phyloP scores from a whole-genome alignment of 169 alveolate species.

The Sarcocystis neurona region DNA sequence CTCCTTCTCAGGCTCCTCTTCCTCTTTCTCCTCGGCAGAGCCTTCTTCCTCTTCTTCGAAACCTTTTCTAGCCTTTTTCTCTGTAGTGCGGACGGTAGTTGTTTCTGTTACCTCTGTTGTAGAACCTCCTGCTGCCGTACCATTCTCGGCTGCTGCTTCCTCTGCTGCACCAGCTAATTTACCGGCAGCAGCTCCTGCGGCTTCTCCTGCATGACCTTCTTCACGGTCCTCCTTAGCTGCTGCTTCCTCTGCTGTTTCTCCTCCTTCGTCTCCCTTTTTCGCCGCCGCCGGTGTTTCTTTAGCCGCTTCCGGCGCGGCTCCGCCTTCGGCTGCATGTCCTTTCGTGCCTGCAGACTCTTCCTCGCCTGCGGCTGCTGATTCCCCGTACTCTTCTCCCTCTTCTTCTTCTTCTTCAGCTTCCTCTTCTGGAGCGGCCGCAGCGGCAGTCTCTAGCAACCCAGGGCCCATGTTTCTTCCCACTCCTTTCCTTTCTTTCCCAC shows the following conservation, averaged over 20 bases:
- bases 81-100: too few relatives aligned
- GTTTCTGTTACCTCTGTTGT: background rate
- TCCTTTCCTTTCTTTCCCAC: background rate
- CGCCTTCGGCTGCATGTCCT: background rate
- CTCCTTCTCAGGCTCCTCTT: background rate
- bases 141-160: background rate
- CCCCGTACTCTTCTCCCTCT: background rate
- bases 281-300: background rate
- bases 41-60: too few relatives aligned
- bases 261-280: background rate
- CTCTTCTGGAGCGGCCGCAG: too few relatives aligned
- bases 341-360: background rate
- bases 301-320: background rate
- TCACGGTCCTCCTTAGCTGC: background rate
- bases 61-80: too few relatives aligned
- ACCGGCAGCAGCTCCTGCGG: background rate
- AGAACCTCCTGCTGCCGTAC: background rate
- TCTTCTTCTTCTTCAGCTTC: conserved; percentile 11
- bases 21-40: background rate
- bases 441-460: background rate
- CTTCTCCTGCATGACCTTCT: background rate
- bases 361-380: background rate
- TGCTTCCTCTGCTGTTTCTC: background rate
- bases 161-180: background rate
- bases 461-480: background rate